Percentiles rank a stretch among this genome's conserved stretches.
Evolutionary conservation across 805 yeast genomes (phyloP).

Genomic region (Starmerella stellata): DNA sequence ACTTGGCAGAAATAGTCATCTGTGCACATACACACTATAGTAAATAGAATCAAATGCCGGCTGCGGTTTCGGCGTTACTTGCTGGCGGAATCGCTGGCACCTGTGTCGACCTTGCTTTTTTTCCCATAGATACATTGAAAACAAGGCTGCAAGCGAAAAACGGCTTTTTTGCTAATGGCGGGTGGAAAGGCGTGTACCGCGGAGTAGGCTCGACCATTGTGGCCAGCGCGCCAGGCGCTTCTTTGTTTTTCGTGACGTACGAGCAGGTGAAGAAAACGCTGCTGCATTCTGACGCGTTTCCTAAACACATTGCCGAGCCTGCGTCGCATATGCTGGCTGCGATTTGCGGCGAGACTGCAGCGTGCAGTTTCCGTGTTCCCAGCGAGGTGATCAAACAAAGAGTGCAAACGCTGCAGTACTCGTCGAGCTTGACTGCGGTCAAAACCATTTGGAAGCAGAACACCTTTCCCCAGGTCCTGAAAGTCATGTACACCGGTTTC

Average conservation of each 20-base stretch:
- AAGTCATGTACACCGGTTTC: constrained; percentile 87
- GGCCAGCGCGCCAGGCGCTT: constrained; percentile 82
- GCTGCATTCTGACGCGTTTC: not conserved
- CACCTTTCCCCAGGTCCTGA: constrained; percentile 29
- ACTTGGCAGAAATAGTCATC: too few species aligned
- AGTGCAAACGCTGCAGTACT: constrained; percentile 54
- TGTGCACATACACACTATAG: too few species aligned
- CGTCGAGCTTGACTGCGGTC: constrained; percentile 50
- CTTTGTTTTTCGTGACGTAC: constrained; percentile 65
- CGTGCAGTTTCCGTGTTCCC: constrained; percentile 88
- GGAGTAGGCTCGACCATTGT: constrained; percentile 88
- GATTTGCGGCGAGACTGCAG: constrained; percentile 77
- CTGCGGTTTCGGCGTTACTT: constrained; percentile 7
- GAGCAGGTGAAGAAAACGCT: constrained; percentile 28
- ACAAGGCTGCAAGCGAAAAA: constrained; percentile 91
- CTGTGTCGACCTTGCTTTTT: constrained; percentile 80
- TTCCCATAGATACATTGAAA: constrained; percentile 90
- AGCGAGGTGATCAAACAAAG: constrained; percentile 92
- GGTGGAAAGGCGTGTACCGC: constrained; percentile 73
- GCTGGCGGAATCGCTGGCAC: constrained; percentile 92
- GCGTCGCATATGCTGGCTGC: constrained; percentile 74
- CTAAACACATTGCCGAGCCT: constrained; percentile 12
- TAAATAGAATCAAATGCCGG: too few species aligned
- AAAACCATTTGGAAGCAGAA: constrained; percentile 31
- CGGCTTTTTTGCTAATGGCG: constrained; percentile 85